Conservation (phyloP, 306 rosid genomes). For the Sechiopsis laciniata region DNA sequence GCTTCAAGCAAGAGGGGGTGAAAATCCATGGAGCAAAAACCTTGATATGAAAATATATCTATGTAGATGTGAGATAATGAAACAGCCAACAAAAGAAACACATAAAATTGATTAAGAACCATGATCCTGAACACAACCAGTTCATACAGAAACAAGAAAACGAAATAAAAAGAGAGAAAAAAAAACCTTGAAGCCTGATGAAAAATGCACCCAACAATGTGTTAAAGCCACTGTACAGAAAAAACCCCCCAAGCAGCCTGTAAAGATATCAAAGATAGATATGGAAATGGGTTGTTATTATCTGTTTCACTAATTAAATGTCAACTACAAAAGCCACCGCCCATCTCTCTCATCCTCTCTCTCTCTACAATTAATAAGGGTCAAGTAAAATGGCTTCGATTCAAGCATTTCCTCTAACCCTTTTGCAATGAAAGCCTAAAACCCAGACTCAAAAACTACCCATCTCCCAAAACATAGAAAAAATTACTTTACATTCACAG, state of each 20-base stretch:
- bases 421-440: background rate
- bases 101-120: background rate
- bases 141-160: background rate
- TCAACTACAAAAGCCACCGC: slow-evolving; percentile 20
- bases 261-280: background rate
- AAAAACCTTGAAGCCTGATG: background rate
- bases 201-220: background rate
- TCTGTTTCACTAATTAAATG: slow-evolving; percentile 18
- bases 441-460: background rate
- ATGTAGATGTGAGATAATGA: background rate
- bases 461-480: background rate
- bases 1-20: background rate
- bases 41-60: background rate
- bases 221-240: slow-evolving; percentile 6
- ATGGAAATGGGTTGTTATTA: slow-evolving; percentile 17
- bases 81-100: background rate
- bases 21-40: background rate
- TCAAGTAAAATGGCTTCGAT: slow-evolving; percentile 6
- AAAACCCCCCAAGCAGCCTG: slow-evolving; percentile 2
- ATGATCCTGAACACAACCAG: background rate
- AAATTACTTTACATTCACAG: background rate
- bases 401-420: background rate
- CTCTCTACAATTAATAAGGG: slow-evolving; percentile 23
- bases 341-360: background rate
- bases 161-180: background rate